Conservation (phyloP, 495 filamentous ascomycete species). For the Pseudevernia furfuracea region DNA sequence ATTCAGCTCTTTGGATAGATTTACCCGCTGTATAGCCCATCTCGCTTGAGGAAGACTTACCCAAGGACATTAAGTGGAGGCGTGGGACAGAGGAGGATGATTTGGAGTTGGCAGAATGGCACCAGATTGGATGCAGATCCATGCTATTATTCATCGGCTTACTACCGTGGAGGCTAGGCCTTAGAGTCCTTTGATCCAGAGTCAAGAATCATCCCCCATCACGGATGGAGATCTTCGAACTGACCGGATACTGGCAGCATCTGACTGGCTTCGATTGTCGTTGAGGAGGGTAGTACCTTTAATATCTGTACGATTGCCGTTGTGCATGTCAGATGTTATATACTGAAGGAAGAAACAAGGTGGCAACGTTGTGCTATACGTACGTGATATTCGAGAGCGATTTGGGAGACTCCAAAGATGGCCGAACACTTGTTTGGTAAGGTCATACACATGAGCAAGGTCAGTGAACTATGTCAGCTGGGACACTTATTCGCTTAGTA, state of each 20-base stretch:
- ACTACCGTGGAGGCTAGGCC: not conserved
- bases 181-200: not conserved
- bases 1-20: not conserved
- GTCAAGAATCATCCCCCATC: not conserved
- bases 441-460: not conserved
- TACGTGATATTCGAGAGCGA: not conserved
- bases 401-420: not conserved
- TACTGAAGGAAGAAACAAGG: not conserved
- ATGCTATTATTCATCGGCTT: not conserved
- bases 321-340: not conserved
- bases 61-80: not conserved
- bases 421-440: not conserved
- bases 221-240: not conserved
- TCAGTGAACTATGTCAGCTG: not conserved
- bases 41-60: not conserved
- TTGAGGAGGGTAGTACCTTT: not conserved
- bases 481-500: not conserved
- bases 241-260: not conserved
- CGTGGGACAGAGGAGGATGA: not conserved
- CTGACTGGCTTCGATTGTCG: not conserved
- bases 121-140: not conserved
- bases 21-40: not conserved
- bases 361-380: no score
- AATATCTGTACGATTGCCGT: not conserved
- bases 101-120: not conserved